Percentiles rank a stretch among this genome's conserved stretches.
phyloP scores from a whole-genome alignment of 2,329 filamentous ascomycete genomes.

The Trichophyton equinum region DNA sequence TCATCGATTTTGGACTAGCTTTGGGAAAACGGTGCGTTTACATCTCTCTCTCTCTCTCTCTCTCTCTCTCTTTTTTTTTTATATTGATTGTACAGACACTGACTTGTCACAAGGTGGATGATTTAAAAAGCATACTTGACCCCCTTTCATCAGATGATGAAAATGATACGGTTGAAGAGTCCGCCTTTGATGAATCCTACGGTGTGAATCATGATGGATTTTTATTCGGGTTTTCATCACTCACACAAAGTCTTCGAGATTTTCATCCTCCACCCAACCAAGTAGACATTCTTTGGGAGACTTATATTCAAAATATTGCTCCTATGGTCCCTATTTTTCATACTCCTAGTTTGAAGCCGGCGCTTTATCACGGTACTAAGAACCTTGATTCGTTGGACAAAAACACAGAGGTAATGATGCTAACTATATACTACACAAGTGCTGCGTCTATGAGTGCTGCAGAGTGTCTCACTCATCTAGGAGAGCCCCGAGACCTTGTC shows the following conservation, averaged over 20 bases:
- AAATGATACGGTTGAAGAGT: slow-evolving; percentile 36
- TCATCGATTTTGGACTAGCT: slow-evolving; percentile 48
- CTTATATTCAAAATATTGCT: slow-evolving; percentile 50
- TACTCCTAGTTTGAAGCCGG: slow-evolving; percentile 40
- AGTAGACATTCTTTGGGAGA: slow-evolving; percentile 43
- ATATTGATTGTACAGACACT: not conserved
- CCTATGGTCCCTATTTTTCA: slow-evolving; percentile 50
- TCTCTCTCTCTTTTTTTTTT: not conserved
- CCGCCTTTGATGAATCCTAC: slow-evolving; percentile 23
- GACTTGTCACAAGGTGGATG: slow-evolving; percentile 38
- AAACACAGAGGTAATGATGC: slow-evolving; percentile 45
- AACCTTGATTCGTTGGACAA: slow-evolving; percentile 41
- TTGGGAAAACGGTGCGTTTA: slow-evolving; percentile 44
- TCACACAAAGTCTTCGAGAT: slow-evolving; percentile 42
- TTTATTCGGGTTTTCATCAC: slow-evolving; percentile 48
- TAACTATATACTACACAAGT: slow-evolving; percentile 50
- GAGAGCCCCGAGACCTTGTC: slow-evolving; percentile 39
- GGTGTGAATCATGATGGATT: slow-evolving; percentile 44
- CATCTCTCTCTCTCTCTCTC: not conserved
- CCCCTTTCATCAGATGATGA: slow-evolving; percentile 46
- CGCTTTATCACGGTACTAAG: slow-evolving; percentile 39
- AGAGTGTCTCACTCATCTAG: slow-evolving; percentile 34
- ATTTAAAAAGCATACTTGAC: slow-evolving; percentile 49
- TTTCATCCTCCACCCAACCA: slow-evolving; percentile 44
- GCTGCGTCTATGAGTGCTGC: slow-evolving; percentile 33